A percentile compares a stretch with the other conserved stretches of the same genome.
These are phyloP conservation scores for Aspergillus leporis DNA, from an alignment of 495 filamentous ascomycete genomes.

Conservation along the genomic window DNA sequence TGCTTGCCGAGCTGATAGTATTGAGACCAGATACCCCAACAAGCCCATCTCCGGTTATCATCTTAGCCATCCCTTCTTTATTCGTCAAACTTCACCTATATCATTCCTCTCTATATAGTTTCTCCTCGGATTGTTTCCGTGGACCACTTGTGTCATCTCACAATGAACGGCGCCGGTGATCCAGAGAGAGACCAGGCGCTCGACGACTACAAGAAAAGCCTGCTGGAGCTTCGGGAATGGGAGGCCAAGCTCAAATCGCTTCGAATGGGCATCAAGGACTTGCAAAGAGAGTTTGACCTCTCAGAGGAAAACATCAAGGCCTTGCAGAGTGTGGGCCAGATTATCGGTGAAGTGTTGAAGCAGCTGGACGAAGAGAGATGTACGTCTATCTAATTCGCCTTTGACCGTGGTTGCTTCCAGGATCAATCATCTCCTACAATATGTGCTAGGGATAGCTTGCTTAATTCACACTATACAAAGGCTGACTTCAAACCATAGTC, in stretches of 20 bases:
- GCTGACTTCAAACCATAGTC: conserved; percentile 41
- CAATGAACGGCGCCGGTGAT: conserved; percentile 53
- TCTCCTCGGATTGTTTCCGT: background rate
- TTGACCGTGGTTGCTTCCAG: background rate
- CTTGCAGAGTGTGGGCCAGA: conserved; percentile 97
- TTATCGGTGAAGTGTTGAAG: conserved; percentile 98
- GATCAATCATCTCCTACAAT: background rate
- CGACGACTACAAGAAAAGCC: conserved; percentile 85
- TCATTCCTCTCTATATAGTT: background rate
- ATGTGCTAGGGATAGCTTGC: background rate
- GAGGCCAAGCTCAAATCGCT: conserved; percentile 93
- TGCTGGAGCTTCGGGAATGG: conserved; percentile 96
- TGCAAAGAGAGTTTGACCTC: conserved; percentile 92
- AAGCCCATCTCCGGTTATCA: conserved; percentile 13
- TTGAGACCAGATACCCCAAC: conserved; percentile 19
- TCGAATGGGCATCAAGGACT: conserved; percentile 88
- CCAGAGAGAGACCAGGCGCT: conserved; percentile 80
- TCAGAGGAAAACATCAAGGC: conserved; percentile 99
- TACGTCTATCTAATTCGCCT: conserved; percentile 37
- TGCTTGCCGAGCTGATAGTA: conserved; percentile 22
- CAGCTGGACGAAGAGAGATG: conserved; percentile 99
- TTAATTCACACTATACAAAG: background rate
- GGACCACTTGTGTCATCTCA: conserved; percentile 18
- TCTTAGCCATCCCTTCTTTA: conserved; percentile 1
- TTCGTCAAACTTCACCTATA: background rate